These are phyloP conservation scores for Chimonanthus praecox DNA, from an alignment of 164 flowering plant genomes.

Conservation along the genomic window DNA sequence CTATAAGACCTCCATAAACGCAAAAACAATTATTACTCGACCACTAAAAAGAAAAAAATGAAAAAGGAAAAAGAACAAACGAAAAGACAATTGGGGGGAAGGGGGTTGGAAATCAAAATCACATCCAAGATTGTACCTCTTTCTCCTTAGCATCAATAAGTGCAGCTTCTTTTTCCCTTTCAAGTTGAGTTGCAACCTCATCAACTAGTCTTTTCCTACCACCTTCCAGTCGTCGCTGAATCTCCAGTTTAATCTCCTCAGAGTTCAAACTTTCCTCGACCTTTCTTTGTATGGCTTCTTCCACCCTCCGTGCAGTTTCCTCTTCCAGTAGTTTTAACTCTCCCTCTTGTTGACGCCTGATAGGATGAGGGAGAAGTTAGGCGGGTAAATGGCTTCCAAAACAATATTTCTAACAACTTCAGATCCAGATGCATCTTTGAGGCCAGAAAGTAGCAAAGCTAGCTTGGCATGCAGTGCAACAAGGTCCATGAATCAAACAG, in stretches of 20 bases:
- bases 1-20: background rate
- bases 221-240: conserved; percentile 66
- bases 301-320: conserved; percentile 89
- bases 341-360: conserved; percentile 93
- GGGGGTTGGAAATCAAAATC: too few species aligned
- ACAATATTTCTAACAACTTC: conserved; percentile 12
- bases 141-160: conserved; percentile 58
- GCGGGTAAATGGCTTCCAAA: conserved; percentile 16
- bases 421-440: conserved; percentile 6
- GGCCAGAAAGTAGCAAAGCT: conserved; percentile 22
- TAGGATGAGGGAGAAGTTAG: conserved; percentile 30
- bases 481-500: conserved; percentile 25
- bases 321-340: conserved; percentile 85
- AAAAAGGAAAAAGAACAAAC: background rate
- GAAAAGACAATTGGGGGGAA: background rate
- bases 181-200: conserved; percentile 83
- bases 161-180: conserved; percentile 80
- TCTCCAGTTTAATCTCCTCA: conserved; percentile 62
- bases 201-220: conserved; percentile 68
- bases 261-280: conserved; percentile 82
- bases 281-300: conserved; percentile 67
- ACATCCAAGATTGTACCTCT: conserved; percentile 45
- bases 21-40: background rate
- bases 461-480: conserved; percentile 19
- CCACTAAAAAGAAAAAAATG: background rate